These are phyloP conservation scores for Malassezia vespertilionis DNA, from an alignment of 1,284 basidiomycete species.

Conservation along the genomic window DNA sequence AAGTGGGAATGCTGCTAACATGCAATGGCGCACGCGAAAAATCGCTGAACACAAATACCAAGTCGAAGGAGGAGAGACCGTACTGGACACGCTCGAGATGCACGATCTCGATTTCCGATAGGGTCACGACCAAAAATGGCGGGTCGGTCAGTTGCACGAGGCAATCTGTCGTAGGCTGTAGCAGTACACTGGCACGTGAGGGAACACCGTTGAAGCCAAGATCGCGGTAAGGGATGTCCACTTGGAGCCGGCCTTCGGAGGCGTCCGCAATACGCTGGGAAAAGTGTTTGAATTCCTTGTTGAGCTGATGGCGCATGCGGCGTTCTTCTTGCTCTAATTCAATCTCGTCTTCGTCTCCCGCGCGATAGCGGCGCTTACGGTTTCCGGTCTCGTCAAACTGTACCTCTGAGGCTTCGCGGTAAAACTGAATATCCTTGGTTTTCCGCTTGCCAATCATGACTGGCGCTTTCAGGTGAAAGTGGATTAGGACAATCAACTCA, in stretches of 20 bases:
- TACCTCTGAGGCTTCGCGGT: constrained; percentile 92
- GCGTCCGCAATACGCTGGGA: constrained; percentile 86
- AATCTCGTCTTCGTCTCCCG: constrained; percentile 97
- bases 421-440: constrained; percentile 95
- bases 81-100: constrained; percentile 96
- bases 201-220: constrained; percentile 95
- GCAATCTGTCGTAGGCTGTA: constrained; percentile 94
- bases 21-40: constrained; percentile 78
- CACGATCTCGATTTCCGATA: constrained; percentile 88
- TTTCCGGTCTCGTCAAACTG: constrained; percentile 99
- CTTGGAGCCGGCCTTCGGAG: constrained; percentile 66
- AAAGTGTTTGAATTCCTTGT: constrained; percentile 90
- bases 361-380: constrained; percentile 88
- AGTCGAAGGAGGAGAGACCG: constrained; percentile 89
- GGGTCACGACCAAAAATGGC: constrained; percentile 89
- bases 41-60: constrained; percentile 92
- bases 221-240: constrained; percentile 94
- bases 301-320: constrained; percentile 72
- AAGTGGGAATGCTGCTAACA: constrained; percentile 39
- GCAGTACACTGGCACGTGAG: constrained; percentile 80
- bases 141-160: constrained; percentile 88
- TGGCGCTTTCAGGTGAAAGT: constrained; percentile 84
- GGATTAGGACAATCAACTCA: constrained; percentile 86
- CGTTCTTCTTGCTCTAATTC: constrained; percentile 97
- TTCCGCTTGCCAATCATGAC: constrained; percentile 99